A percentile compares a stretch with the other conserved stretches of the same genome.
Evolutionary conservation across 2,329 filamentous ascomycete genomes (phyloP).

Genomic region (Cladophialophora immunda): DNA sequence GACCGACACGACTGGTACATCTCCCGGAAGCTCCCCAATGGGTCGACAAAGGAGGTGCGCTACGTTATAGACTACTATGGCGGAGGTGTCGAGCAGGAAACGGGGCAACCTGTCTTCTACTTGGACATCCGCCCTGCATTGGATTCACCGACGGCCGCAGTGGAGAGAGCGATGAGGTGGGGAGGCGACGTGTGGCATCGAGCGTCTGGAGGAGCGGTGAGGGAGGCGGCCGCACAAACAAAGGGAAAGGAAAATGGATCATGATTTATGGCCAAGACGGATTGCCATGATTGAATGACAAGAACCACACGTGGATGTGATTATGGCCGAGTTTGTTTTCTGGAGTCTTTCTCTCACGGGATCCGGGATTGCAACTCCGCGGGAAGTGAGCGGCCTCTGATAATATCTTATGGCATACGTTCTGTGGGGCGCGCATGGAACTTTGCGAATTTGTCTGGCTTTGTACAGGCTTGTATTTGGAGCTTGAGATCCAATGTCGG

Average conservation of each 20-base stretch:
- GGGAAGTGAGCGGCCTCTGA: not conserved
- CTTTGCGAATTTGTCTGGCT: not conserved
- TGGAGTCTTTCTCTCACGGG: not conserved
- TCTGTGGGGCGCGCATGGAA: not conserved
- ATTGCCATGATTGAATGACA: constrained; percentile 2
- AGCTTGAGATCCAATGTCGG: not conserved
- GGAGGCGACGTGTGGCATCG: constrained; percentile 94
- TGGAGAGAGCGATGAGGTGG: constrained; percentile 86
- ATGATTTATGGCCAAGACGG: constrained; percentile 1
- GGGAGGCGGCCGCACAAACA: constrained; percentile 47
- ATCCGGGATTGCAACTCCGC: not conserved
- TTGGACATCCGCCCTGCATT: constrained; percentile 92
- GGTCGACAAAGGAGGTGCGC: constrained; percentile 77
- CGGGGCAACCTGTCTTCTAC: constrained; percentile 92
- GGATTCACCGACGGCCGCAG: constrained; percentile 78
- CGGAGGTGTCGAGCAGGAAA: constrained; percentile 75
- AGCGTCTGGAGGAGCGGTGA: constrained; percentile 76
- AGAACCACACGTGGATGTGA: not conserved
- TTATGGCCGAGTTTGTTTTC: not conserved
- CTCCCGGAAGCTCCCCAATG: constrained; percentile 71
- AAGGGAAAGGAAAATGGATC: constrained; percentile 14
- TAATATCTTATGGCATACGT: not conserved
- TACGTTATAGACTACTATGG: constrained; percentile 99
- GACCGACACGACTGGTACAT: constrained; percentile 99
- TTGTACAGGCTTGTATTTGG: not conserved